phyloP scores from a whole-genome alignment of 2,329 filamentous ascomycete genomes.

The Macrophomina phaseolina region DNA sequence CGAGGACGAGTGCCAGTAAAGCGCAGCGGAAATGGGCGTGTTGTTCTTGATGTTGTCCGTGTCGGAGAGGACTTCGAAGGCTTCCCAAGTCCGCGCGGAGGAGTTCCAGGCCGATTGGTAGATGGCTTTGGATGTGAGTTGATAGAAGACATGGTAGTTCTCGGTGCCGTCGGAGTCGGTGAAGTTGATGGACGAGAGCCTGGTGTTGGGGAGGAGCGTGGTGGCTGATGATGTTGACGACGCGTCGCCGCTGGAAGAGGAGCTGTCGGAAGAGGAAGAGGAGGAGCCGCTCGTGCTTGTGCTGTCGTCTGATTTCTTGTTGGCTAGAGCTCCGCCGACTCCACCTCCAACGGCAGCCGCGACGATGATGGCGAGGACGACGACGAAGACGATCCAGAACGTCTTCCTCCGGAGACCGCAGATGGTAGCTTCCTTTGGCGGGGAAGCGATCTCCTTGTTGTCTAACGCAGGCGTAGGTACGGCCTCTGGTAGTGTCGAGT shows the following conservation, averaged over 20 bases:
- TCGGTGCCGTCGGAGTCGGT: conserved; percentile 8
- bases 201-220: conserved; percentile 1
- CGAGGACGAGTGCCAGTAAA: not conserved
- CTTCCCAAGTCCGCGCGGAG: not conserved
- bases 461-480: not conserved
- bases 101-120: conserved; percentile 16
- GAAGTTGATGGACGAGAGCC: conserved; percentile 4
- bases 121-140: not conserved
- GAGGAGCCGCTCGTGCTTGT: not conserved
- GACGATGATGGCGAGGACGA: not conserved
- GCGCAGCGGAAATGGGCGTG: not conserved
- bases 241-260: not conserved
- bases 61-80: not conserved
- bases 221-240: not conserved
- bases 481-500: not conserved
- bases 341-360: conserved; percentile 10
- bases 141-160: conserved; percentile 14
- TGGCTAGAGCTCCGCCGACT: not conserved
- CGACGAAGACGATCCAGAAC: not conserved
- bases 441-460: not conserved
- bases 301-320: not conserved
- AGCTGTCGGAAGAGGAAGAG: not conserved
- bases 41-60: conserved; percentile 4
- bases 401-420: conserved; percentile 7
- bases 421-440: not conserved